Evolutionary conservation across 345 rosid species (phyloP).

Genomic region (Kandelia obovata): DNA sequence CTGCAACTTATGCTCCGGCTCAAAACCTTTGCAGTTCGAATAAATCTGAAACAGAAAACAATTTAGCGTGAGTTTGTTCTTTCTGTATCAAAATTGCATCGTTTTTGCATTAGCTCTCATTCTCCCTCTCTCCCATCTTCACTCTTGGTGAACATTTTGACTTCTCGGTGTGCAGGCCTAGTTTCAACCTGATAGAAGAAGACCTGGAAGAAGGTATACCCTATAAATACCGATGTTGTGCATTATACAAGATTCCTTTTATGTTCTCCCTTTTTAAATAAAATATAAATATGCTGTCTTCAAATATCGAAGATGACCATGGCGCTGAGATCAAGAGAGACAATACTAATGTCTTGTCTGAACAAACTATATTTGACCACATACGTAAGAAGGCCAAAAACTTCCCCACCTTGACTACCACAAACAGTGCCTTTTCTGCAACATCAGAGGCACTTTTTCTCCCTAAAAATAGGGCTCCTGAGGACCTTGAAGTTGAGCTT

Average conservation of each 20-base stretch:
- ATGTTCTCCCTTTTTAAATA: constrained; percentile 12
- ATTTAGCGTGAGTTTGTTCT: constrained; percentile 40
- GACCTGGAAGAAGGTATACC: constrained; percentile 64
- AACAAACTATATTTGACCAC: constrained; percentile 66
- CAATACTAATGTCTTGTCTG: constrained; percentile 46
- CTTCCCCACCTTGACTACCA: constrained; percentile 46
- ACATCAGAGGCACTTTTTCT: constrained; percentile 39
- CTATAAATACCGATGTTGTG: neutral
- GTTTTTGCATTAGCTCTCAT: neutral
- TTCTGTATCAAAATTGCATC: neutral
- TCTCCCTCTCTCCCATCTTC: too few species aligned
- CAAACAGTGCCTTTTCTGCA: constrained; percentile 33
- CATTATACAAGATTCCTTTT: neutral
- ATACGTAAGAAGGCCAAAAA: constrained; percentile 79
- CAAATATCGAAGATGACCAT: constrained; percentile 35
- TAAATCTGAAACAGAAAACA: constrained; percentile 21
- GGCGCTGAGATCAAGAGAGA: constrained; percentile 41
- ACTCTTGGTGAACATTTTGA: constrained; percentile 5
- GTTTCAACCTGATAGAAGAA: constrained; percentile 84
- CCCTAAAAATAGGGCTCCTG: constrained; percentile 43
- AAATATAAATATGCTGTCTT: constrained; percentile 10
- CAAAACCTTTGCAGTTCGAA: constrained; percentile 20
- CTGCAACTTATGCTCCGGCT: constrained; percentile 22
- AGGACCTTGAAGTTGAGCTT: constrained; percentile 31
- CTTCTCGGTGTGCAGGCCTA: constrained; percentile 59